phyloP scores from a whole-genome alignment of 169 alveolate species.

The Plasmodium coatneyi region DNA sequence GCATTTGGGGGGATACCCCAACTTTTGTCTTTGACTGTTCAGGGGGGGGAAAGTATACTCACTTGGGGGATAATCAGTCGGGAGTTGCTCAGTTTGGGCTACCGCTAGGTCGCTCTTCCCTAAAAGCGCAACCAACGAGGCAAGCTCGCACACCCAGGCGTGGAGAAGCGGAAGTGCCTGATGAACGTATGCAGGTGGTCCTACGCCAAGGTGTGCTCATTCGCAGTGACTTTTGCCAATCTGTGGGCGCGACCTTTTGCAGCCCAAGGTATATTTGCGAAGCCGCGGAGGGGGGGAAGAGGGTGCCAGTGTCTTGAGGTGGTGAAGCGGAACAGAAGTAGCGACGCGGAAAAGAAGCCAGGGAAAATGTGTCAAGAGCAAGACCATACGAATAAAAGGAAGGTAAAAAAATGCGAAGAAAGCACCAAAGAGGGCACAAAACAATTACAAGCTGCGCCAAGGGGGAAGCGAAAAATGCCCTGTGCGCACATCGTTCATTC shows the following conservation, averaged over 20 bases:
- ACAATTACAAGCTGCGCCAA: neutral
- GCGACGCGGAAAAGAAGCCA: neutral
- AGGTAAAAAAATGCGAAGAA: neutral
- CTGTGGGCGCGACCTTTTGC: neutral
- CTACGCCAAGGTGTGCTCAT: neutral
- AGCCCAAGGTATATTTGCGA: neutral
- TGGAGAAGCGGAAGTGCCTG: neutral
- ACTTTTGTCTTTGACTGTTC: neutral
- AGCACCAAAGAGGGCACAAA: neutral
- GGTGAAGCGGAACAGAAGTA: neutral
- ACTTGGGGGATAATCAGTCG: neutral
- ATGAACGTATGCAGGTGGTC: neutral
- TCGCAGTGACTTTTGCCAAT: neutral
- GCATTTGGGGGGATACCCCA: neutral
- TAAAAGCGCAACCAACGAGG: neutral
- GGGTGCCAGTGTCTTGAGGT: neutral
- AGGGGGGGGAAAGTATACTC: neutral
- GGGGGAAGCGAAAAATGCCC: neutral
- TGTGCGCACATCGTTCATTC: neutral
- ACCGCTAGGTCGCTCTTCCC: neutral
- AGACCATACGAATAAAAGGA: neutral
- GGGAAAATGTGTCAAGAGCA: neutral
- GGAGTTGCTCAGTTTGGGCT: neutral
- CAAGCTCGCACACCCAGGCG: neutral
- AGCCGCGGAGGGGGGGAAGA: neutral